Evolutionary conservation across 192 early-diverging fungal species (phyloP), one percentile per base, ranked within the genome.

Genomic region (Rhizophagus prolifer): DNA sequence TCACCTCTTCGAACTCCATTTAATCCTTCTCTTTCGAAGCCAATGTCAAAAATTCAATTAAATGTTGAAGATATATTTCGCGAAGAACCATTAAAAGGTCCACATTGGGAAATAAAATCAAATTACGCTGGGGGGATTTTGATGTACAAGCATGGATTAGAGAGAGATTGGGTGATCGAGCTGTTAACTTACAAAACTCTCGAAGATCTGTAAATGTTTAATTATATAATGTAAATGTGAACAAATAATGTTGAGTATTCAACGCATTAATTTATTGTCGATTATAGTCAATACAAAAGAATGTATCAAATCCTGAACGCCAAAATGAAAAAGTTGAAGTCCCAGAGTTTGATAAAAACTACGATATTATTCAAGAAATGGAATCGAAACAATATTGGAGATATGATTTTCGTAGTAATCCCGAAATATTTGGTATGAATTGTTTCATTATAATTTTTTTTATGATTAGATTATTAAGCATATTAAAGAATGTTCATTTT

Each of bases 41-140:
- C 25, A 70, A 50, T 13, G 25, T 23, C 21, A 23, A 14, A 41
- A 28, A n/a, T 46, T 9, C 64, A 34, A 19, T 66, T 66, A 31
- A 66, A 34, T 25, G 69, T 70, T 16, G 25, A 36, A 2, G 71
- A 77, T 26, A 68, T 85, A 8, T 3, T 85, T n/a, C 47, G 58
- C 3, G 79, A 85, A 19, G 81, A 85, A 13, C 81, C 83, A 0
- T 72, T 85, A 23, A 46, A 62, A 16, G 83, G 83, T 9, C 31
- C 58, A 58, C 83, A 85, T 75, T 85, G 83, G 83, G n/a, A 19
- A n/a, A 30, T 44, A 6, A 50, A 50, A 44, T 34, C 36, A 0
- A 19, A 50, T 50, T 70, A 50, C 19, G 19, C 13, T 34, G 70
- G 19, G 72, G 75, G 30, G 59, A 71, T n/a, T 69, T 34, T 44